Percentiles rank a stretch among this genome's conserved stretches.
These are phyloP conservation scores for Cadophora sp. DNA, from an alignment of 2,329 filamentous ascomycete species.

Conservation along the genomic window DNA sequence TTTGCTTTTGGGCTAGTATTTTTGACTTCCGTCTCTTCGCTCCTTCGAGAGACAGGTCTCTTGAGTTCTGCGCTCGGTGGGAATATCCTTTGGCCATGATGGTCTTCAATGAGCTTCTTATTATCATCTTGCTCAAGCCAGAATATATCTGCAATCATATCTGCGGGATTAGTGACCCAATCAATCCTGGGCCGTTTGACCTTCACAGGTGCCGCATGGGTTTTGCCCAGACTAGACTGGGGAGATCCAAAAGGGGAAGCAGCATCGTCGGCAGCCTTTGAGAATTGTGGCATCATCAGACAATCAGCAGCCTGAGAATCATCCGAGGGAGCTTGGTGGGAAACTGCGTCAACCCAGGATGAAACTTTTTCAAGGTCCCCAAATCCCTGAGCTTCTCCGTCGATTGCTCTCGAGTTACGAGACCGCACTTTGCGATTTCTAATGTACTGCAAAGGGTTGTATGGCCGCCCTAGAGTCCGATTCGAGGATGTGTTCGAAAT, in stretches of 20 bases:
- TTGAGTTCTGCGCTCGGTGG: constrained; percentile 48
- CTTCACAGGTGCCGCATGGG: constrained; percentile 52
- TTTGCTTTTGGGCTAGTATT: constrained; percentile 25
- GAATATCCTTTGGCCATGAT: constrained; percentile 77
- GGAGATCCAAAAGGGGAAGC: constrained; percentile 45
- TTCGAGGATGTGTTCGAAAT: constrained; percentile 19
- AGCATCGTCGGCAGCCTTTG: constrained; percentile 37
- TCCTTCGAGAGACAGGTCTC: constrained; percentile 48
- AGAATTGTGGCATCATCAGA: constrained; percentile 52
- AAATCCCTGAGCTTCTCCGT: constrained; percentile 80
- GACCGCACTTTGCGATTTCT: constrained; percentile 87
- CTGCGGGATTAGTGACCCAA: constrained; percentile 83
- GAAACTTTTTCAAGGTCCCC: constrained; percentile 74
- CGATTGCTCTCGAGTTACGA: constrained; percentile 76
- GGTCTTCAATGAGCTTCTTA: constrained; percentile 82
- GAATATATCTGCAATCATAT: constrained; percentile 87
- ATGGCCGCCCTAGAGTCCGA: constrained; percentile 66
- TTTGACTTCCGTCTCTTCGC: constrained; percentile 33
- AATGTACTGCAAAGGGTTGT: constrained; percentile 93
- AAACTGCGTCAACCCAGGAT: constrained; percentile 77
- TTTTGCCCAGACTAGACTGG: constrained; percentile 50
- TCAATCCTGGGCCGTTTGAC: constrained; percentile 78
- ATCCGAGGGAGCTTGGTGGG: constrained; percentile 33
- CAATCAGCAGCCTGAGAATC: constrained; percentile 44
- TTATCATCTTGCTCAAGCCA: constrained; percentile 88